A percentile compares a stretch with the other conserved stretches of the same genome.
These are phyloP conservation scores for Fusarium caatingaense DNA, from an alignment of 2,329 filamentous ascomycete genomes.

Conservation along the genomic window DNA sequence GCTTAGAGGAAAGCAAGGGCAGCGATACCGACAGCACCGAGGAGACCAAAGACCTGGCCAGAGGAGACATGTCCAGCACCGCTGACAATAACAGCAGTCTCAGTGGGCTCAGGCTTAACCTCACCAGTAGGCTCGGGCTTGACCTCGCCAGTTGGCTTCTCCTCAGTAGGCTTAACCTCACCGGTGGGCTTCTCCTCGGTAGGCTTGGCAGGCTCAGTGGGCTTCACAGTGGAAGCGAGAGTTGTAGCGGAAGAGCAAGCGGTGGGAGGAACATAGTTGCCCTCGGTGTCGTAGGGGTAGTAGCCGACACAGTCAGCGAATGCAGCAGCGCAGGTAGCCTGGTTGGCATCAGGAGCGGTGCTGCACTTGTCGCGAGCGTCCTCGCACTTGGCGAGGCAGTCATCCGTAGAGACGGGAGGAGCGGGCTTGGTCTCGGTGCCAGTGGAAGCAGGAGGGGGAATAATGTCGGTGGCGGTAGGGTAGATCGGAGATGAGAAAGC, in stretches of 20 bases:
- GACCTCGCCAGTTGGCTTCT: neutral
- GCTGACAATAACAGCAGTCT: constrained; percentile 13
- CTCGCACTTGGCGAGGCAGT: constrained; percentile 9
- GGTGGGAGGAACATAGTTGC: neutral
- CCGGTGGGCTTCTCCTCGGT: neutral
- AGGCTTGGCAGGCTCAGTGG: neutral
- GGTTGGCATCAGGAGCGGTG: constrained; percentile 8
- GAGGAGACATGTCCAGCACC: constrained; percentile 4
- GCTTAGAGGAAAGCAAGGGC: constrained; percentile 7
- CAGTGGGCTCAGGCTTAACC: neutral
- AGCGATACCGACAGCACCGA: constrained; percentile 12
- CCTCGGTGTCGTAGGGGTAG: neutral
- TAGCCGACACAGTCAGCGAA: constrained; percentile 9
- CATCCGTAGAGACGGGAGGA: neutral
- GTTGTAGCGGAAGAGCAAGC: constrained; percentile 9
- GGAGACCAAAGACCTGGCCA: neutral
- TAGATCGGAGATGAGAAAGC: neutral
- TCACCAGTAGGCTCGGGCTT: neutral
- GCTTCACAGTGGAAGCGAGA: constrained; percentile 4
- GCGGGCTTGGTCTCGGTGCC: neutral
- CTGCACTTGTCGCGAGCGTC: neutral
- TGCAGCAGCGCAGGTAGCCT: constrained; percentile 3
- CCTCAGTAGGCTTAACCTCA: neutral
- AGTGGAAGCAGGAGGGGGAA: neutral
- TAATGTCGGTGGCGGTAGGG: constrained; percentile 9